phyloP scores from a whole-genome alignment of 2,329 filamentous ascomycete genomes.

The Neoarthrinium moseri region DNA sequence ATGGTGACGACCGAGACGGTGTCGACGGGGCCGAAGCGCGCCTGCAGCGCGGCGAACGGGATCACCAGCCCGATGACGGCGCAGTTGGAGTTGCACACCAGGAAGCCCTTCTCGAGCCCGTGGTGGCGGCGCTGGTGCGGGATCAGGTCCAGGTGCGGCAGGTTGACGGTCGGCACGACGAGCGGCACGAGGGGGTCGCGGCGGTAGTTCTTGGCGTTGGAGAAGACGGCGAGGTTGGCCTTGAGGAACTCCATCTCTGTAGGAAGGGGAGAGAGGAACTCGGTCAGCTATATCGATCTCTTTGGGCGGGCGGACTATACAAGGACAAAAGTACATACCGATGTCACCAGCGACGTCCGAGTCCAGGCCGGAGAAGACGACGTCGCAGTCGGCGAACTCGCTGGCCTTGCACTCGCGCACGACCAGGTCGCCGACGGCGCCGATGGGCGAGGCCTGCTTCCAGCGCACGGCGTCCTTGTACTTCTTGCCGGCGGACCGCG shows the following conservation, averaged over 20 bases:
- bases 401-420: conserved; percentile 82
- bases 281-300: neutral
- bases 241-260: conserved; percentile 87
- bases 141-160: conserved; percentile 81
- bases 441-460: conserved; percentile 89
- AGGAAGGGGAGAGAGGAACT: conserved; percentile 1
- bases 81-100: conserved; percentile 98
- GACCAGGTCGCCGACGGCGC: conserved; percentile 74
- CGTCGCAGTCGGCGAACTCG: conserved; percentile 84
- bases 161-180: conserved; percentile 93
- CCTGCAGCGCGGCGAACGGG: conserved; percentile 86
- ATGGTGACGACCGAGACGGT: conserved; percentile 79
- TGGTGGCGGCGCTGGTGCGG: conserved; percentile 79
- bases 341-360: conserved; percentile 90
- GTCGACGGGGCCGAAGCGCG: conserved; percentile 80
- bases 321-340: conserved; percentile 51
- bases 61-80: conserved; percentile 96
- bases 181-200: conserved; percentile 86
- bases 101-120: conserved; percentile 77
- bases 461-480: conserved; percentile 93
- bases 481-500: conserved; percentile 85
- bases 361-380: conserved; percentile 91
- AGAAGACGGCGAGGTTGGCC: conserved; percentile 88
- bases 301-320: neutral
- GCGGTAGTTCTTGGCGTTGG: conserved; percentile 97